These are phyloP conservation scores for Hylodesmum podocarpum DNA, from an alignment of 306 rosid species.

Conservation along the genomic window DNA sequence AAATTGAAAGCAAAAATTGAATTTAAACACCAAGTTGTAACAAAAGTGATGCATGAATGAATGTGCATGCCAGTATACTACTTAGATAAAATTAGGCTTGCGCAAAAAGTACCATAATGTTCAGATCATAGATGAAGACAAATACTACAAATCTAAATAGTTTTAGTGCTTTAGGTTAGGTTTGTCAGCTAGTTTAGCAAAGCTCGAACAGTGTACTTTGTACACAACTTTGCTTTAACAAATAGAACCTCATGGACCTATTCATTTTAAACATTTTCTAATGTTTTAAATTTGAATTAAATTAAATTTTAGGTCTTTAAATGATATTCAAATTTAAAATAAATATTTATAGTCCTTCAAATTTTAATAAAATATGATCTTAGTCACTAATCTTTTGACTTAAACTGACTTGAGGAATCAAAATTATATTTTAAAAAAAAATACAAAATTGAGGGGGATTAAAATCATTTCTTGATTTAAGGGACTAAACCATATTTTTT, in stretches of 20 bases:
- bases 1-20: neutral
- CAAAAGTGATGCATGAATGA: neutral
- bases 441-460: no score
- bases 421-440: no score
- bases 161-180: neutral
- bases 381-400: no score
- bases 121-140: neutral
- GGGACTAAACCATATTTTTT: no score
- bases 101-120: neutral
- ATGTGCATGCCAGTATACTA: neutral
- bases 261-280: neutral
- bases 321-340: no score
- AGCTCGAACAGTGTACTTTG: neutral
- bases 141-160: neutral
- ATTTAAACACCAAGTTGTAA: neutral
- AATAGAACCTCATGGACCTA: neutral
- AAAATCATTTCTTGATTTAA: no score
- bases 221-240: neutral
- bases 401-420: no score
- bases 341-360: no score
- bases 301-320: no score
- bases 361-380: no score
- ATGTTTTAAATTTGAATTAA: neutral
- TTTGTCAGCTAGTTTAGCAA: neutral
- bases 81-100: neutral